These are phyloP conservation scores for Penicillium sp. DNA, from an alignment of 2,329 filamentous ascomycete genomes.

Conservation along the genomic window DNA sequence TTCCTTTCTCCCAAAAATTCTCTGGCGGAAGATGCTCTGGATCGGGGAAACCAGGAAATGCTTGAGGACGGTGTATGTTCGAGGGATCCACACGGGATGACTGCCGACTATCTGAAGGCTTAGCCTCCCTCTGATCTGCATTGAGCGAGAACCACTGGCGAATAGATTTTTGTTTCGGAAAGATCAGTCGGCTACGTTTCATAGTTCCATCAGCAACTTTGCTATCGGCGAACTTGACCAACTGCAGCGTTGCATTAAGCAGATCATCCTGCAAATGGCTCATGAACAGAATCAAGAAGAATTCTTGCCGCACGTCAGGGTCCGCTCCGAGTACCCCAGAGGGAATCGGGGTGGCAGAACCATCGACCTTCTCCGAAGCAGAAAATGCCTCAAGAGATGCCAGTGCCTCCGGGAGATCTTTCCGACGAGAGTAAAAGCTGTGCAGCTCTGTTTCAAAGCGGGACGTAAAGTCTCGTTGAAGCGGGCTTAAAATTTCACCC, in stretches of 20 bases:
- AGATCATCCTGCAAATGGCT: conserved; percentile 64
- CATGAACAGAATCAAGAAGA: conserved; percentile 64
- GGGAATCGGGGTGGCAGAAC: background rate
- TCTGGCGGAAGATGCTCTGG: conserved; percentile 70
- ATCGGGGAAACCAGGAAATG: conserved; percentile 49
- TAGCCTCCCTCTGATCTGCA: conserved; percentile 5
- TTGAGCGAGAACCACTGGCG: conserved; percentile 56
- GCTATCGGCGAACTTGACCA: conserved; percentile 66
- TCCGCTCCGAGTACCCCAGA: conserved; percentile 12
- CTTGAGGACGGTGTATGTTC: conserved; percentile 58
- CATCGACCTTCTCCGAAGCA: conserved; percentile 32
- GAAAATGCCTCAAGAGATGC: conserved; percentile 30
- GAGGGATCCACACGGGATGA: conserved; percentile 18
- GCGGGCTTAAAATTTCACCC: conserved; percentile 53
- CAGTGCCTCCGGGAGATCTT: conserved; percentile 52
- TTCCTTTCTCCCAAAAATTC: conserved; percentile 61
- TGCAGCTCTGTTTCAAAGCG: conserved; percentile 54
- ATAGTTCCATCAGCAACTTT: conserved; percentile 65
- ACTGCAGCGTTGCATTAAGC: conserved; percentile 59
- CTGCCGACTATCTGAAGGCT: conserved; percentile 9
- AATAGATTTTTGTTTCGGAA: conserved; percentile 61
- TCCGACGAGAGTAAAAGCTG: conserved; percentile 54
- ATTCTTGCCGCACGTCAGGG: conserved; percentile 51
- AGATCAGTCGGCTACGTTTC: conserved; percentile 60
- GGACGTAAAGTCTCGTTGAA: conserved; percentile 56